Evolutionary conservation across 495 filamentous ascomycete genomes (phyloP).

Genomic region (Aspergillus incahuasiensis): DNA sequence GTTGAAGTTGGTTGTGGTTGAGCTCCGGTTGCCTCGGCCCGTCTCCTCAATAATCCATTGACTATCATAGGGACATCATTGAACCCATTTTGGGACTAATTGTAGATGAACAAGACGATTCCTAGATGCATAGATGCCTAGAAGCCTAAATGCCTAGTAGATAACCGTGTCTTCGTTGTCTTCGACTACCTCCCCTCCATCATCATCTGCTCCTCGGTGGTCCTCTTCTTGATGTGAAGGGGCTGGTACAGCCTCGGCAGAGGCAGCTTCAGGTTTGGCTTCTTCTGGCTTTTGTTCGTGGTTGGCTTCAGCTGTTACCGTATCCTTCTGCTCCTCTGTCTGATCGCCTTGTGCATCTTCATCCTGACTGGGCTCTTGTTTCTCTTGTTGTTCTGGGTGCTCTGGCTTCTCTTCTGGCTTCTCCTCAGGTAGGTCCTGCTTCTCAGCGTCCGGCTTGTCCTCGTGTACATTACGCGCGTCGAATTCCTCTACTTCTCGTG

Average conservation of each 20-base stretch:
- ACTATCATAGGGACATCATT: neutral
- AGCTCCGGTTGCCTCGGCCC: conserved; percentile 9
- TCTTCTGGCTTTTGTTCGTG: conserved; percentile 20
- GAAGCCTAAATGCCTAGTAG: conserved; percentile 52
- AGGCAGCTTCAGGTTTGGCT: conserved; percentile 11
- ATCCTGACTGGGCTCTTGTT: conserved; percentile 16
- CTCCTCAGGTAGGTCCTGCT: conserved; percentile 9
- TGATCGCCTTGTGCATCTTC: conserved; percentile 18
- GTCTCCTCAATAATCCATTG: conserved; percentile 6
- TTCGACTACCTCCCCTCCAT: conserved; percentile 67
- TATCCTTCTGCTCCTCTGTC: conserved; percentile 18
- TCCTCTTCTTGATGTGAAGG: conserved; percentile 21
- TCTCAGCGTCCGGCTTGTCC: conserved; percentile 8
- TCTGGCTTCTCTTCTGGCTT: conserved; percentile 13
- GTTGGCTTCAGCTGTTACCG: conserved; percentile 26
- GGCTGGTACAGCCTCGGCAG: conserved; percentile 16
- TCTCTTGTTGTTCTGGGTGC: neutral
- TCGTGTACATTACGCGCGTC: conserved; percentile 31
- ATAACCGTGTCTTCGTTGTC: conserved; percentile 82
- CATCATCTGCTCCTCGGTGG: conserved; percentile 50
- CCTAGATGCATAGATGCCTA: too few species aligned
- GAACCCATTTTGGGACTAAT: neutral
- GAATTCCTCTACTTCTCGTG: conserved; percentile 48
- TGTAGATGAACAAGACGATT: neutral
- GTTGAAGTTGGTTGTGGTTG: neutral